These are phyloP conservation scores for Plantago major DNA, from an alignment of 257 asterid species.

Conservation along the genomic window DNA sequence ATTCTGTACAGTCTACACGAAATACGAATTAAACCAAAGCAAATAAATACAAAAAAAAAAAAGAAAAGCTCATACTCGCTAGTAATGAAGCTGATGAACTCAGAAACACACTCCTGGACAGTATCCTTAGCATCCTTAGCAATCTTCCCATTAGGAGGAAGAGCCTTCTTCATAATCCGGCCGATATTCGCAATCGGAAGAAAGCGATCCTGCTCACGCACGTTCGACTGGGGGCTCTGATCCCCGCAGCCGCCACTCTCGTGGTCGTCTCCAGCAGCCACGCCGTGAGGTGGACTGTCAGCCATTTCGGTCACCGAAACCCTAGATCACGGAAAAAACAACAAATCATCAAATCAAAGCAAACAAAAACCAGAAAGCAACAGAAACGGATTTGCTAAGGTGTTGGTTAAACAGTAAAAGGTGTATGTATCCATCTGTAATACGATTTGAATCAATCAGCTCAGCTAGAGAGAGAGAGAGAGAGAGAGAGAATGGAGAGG, in stretches of 20 bases:
- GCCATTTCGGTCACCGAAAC: slow-evolving; percentile 32
- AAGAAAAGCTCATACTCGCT: slow-evolving; percentile 57
- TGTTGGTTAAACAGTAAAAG: too few relatives aligned
- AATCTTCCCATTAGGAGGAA: slow-evolving; percentile 69
- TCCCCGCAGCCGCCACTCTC: slow-evolving; percentile 67
- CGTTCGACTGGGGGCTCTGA: slow-evolving; percentile 62
- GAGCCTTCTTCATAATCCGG: slow-evolving; percentile 71
- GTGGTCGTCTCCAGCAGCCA: slow-evolving; percentile 36
- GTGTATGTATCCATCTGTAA: too few relatives aligned
- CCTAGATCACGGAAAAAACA: slow-evolving; percentile 25
- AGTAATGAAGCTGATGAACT: slow-evolving; percentile 68
- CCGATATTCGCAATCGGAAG: slow-evolving; percentile 73
- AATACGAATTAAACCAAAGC: not conserved
- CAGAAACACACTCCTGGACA: slow-evolving; percentile 75
- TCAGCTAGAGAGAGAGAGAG: too few relatives aligned
- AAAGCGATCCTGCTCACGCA: slow-evolving; percentile 65
- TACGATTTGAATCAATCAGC: too few relatives aligned
- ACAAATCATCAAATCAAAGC: not conserved
- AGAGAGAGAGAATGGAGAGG: not conserved
- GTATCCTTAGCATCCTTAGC: slow-evolving; percentile 76
- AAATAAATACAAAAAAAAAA: not conserved
- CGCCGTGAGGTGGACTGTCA: slow-evolving; percentile 32
- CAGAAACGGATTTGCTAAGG: too few relatives aligned
- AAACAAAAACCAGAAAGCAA: not conserved
- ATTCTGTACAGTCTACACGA: too few relatives aligned